Evolutionary conservation across 495 filamentous ascomycete genomes (phyloP).

Genomic region (Ramalina peruviana): DNA sequence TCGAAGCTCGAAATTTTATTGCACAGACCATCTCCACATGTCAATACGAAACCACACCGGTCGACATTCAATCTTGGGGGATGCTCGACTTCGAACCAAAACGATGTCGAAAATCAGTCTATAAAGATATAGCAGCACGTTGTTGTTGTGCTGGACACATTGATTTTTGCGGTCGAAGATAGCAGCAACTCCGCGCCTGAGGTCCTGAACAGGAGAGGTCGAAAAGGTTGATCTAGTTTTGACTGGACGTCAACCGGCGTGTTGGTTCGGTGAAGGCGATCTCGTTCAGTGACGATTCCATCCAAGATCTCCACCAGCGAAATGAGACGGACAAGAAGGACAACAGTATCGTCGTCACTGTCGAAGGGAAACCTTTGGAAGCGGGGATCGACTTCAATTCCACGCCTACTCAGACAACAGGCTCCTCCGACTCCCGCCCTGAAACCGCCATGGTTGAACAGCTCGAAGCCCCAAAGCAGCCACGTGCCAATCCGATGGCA

Average conservation of each 20-base stretch:
- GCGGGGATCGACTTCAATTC: background rate
- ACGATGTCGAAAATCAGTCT: too few relatives aligned
- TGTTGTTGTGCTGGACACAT: too few relatives aligned
- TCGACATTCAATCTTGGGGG: too few relatives aligned
- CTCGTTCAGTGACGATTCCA: background rate
- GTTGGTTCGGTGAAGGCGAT: background rate
- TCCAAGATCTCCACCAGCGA: background rate
- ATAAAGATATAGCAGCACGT: too few relatives aligned
- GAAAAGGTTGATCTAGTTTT: too few relatives aligned
- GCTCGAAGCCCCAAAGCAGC: background rate
- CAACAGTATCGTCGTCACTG: background rate
- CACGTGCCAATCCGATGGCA: slow-evolving; percentile 14
- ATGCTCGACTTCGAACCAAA: too few relatives aligned
- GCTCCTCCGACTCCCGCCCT: background rate
- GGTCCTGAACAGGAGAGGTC: too few relatives aligned
- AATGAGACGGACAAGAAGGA: background rate
- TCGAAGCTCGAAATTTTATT: too few relatives aligned
- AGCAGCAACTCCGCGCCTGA: too few relatives aligned
- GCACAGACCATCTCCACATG: too few relatives aligned
- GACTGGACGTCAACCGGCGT: background rate
- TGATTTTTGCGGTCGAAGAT: too few relatives aligned
- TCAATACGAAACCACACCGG: too few relatives aligned
- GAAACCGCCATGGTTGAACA: slow-evolving; percentile 2
- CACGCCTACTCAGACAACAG: background rate
- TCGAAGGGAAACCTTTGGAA: background rate